Evolutionary conservation across 495 filamentous ascomycete species (phyloP).

Genomic region (Astrocystis sublimbata): DNA sequence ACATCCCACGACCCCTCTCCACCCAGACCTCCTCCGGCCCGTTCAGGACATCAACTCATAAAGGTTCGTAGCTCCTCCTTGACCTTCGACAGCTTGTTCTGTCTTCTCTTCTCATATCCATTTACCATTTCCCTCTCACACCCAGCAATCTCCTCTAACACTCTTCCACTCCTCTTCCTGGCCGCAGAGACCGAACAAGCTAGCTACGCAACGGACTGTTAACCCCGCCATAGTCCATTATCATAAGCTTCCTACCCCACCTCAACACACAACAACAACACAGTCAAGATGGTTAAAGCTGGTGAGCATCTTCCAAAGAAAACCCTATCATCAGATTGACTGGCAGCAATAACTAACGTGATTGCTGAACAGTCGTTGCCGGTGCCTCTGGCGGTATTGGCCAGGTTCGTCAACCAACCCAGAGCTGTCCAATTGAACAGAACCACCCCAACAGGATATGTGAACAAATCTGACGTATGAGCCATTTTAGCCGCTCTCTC

Average conservation of each 20-base stretch:
- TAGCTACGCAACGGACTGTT: constrained; percentile 26
- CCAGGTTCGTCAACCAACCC: constrained; percentile 61
- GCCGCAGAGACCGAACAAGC: constrained; percentile 11
- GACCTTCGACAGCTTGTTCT: not conserved
- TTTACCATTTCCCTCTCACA: too few species aligned
- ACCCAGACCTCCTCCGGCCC: not conserved
- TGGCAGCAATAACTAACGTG: constrained; percentile 31
- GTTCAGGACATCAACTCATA: constrained; percentile 9
- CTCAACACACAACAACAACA: constrained; percentile 26
- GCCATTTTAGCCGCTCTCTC: constrained; percentile 81
- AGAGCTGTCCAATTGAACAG: not conserved
- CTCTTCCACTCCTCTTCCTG: constrained; percentile 2
- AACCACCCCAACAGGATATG: constrained; percentile 30
- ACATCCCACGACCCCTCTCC: constrained; percentile 22
- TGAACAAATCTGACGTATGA: constrained; percentile 13
- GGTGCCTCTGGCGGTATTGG: constrained; percentile 98
- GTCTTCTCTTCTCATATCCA: not conserved
- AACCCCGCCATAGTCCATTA: constrained; percentile 21
- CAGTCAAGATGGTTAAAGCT: constrained; percentile 81
- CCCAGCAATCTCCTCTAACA: not conserved
- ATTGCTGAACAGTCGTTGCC: constrained; percentile 70
- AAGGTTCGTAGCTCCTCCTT: constrained; percentile 31
- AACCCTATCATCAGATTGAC: not conserved
- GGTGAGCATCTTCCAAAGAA: constrained; percentile 53
- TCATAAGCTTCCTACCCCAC: constrained; percentile 24